Base-by-base conservation (phyloP, 495 filamentous ascomycete species). In the Mytilinidion resinicola region DNA sequence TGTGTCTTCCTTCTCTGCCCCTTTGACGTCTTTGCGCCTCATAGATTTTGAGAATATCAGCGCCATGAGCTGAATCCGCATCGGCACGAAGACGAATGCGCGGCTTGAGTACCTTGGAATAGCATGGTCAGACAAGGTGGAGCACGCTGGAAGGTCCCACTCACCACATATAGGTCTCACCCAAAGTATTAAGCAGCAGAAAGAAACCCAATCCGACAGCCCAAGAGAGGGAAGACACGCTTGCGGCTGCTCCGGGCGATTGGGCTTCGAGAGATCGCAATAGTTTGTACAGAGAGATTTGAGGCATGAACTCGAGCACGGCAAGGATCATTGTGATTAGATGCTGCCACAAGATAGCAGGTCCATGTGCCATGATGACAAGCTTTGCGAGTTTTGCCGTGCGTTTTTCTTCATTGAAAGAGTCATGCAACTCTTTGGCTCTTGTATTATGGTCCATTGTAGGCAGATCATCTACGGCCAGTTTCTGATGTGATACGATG, bases 11-110 rank as follows among this genome's bases (percentile, higher is more conserved):
- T 77, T 81, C 25, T 60, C 60, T 11, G 70, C 65, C 37, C 74
- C 77, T 64, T 88, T 92, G 25, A 87, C 82, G 69, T 95, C 88
- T 63, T 93, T 95, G 38, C 84, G 79, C 30, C 85, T 81, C 82
- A 89, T 85, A 0, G 87, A 78, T 68, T 95, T 93, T 41, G 82
- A 78, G 59, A 91, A 91, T 9, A 92, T 79, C 17, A 89, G 72
- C 1, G 87, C 82, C 1, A 86, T 85, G 21, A 49, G 46, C 14
- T 49, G 46, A 10, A 49, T 17, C 1, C 46, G 46, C 9, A 49
- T 9, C 9, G 46, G 46, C 33, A 49, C 14, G 17, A 25, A 25
- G 21, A 49, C 17, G 25, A 49, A 25, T 7, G 15, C 21, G 7
- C 46, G 46, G 19, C 46, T 49, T 8, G 20, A 21, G 46, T 21